Percentiles rank a stretch among this genome's conserved stretches.
phyloP scores from a whole-genome alignment of 768 basidiomycete species.

The Termitomyces sp. region DNA sequence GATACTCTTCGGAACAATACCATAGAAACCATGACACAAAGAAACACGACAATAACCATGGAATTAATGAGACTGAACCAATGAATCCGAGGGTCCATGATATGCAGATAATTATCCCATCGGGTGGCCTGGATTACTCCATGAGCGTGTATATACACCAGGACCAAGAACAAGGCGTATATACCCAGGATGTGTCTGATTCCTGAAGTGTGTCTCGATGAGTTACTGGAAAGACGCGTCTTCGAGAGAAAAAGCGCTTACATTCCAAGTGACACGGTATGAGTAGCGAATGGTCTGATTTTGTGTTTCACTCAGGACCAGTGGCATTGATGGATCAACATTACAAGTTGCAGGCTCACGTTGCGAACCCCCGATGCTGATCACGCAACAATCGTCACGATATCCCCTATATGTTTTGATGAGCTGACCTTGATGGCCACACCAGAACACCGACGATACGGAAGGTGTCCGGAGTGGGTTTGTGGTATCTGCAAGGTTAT shows the following conservation, averaged over 20 bases:
- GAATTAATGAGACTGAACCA: conserved; percentile 97
- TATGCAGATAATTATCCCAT: conserved; percentile 95
- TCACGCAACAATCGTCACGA: not conserved
- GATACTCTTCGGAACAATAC: conserved; percentile 82
- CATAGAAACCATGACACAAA: conserved; percentile 91
- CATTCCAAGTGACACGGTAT: conserved; percentile 85
- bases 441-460: conserved; percentile 92
- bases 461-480: conserved; percentile 58
- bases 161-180: conserved; percentile 1
- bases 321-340: conserved; percentile 28
- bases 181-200: conserved; percentile 82
- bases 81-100: conserved; percentile 91
- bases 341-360: conserved; percentile 48
- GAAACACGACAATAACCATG: conserved; percentile 83
- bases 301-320: conserved; percentile 56
- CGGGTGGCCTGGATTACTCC: conserved; percentile 67
- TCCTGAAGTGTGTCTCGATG: conserved; percentile 36
- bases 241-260: conserved; percentile 25
- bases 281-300: conserved; percentile 74
- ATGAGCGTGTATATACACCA: not conserved
- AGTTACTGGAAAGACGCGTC: not conserved
- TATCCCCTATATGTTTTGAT: not conserved
- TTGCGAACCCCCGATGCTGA: conserved; percentile 62
- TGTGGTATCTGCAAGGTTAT: conserved; percentile 62
- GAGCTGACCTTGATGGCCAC: conserved; percentile 46